phyloP scores from a whole-genome alignment of 257 asterid species.

The Echites panduratus region DNA sequence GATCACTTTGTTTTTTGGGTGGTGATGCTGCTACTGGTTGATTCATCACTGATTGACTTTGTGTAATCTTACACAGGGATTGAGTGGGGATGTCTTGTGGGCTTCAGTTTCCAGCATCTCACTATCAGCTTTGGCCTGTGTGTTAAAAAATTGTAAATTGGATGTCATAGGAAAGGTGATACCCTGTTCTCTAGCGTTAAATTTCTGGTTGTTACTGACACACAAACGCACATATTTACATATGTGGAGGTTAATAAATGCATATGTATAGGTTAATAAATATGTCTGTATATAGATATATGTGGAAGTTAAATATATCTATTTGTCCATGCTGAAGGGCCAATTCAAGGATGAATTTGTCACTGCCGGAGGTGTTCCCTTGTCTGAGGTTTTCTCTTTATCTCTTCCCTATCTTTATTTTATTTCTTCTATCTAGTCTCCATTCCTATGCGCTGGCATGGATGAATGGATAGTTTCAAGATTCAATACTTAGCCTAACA shows the following conservation, averaged over 20 bases:
- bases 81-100: conserved; percentile 70
- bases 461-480: conserved; percentile 2
- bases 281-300: not conserved
- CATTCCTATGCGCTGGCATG: not conserved
- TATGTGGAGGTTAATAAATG: too few species aligned
- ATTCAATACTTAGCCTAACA: conserved; percentile 4
- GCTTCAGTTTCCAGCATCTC: conserved; percentile 64
- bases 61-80: conserved; percentile 39
- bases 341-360: conserved; percentile 98
- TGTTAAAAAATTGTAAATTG: conserved; percentile 58
- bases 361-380: conserved; percentile 95
- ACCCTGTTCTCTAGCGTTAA: conserved; percentile 9
- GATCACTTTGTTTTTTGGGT: conserved; percentile 16
- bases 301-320: conserved; percentile 11
- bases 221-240: too few species aligned
- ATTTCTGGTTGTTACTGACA: not conserved
- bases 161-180: conserved; percentile 75
- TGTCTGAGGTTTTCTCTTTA: conserved; percentile 68
- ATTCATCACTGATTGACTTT: conserved; percentile 12
- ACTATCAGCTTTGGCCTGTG: conserved; percentile 47
- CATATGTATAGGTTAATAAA: too few species aligned
- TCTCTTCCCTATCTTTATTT: conserved; percentile 9
- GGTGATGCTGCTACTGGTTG: conserved; percentile 6
- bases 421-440: not conserved
- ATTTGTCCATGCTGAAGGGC: conserved; percentile 43